These are phyloP conservation scores for Quercus tomentella DNA, from an alignment of 331 rosid species.

Conservation along the genomic window DNA sequence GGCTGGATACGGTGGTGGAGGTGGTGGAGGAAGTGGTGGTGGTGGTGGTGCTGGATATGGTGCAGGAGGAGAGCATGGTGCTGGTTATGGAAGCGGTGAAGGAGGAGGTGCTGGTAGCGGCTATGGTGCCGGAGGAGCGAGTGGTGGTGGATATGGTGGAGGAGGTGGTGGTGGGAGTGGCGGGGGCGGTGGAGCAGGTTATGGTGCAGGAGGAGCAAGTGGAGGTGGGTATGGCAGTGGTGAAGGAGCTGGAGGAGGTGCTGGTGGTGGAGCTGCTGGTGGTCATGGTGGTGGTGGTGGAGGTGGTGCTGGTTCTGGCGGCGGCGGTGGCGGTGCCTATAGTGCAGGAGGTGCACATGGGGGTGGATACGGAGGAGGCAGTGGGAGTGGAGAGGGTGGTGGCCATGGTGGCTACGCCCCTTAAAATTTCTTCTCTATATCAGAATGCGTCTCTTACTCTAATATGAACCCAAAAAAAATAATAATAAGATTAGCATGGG, in stretches of 20 bases:
- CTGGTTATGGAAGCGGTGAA: constrained; percentile 7
- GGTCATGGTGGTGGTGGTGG: constrained; percentile 22
- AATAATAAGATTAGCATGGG: background rate
- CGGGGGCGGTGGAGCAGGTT: constrained; percentile 8
- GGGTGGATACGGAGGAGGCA: constrained; percentile 47
- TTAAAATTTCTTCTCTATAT: constrained; percentile 4
- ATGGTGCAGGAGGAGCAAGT: constrained; percentile 15
- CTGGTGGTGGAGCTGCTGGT: constrained; percentile 31
- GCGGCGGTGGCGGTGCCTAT: constrained; percentile 7
- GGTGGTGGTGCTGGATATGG: constrained; percentile 8
- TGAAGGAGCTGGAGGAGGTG: constrained; percentile 20
- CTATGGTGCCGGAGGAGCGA: constrained; percentile 32
- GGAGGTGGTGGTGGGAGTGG: constrained; percentile 11
- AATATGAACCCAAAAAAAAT: background rate
- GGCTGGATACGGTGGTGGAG: constrained; percentile 3
- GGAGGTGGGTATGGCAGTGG: constrained; percentile 11
- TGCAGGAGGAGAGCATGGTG: constrained; percentile 3
- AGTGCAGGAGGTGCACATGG: constrained; percentile 40
- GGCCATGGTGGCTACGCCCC: constrained; percentile 56
- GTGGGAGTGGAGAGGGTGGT: constrained; percentile 40
- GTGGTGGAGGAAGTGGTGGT: constrained; percentile 3
- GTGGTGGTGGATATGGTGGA: constrained; percentile 24
- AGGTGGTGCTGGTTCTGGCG: constrained; percentile 34
- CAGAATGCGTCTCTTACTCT: background rate
- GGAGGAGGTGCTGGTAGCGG: constrained; percentile 7